These are phyloP conservation scores for Orbilia brochopaga DNA, from an alignment of 2,329 filamentous ascomycete genomes.

Conservation along the genomic window DNA sequence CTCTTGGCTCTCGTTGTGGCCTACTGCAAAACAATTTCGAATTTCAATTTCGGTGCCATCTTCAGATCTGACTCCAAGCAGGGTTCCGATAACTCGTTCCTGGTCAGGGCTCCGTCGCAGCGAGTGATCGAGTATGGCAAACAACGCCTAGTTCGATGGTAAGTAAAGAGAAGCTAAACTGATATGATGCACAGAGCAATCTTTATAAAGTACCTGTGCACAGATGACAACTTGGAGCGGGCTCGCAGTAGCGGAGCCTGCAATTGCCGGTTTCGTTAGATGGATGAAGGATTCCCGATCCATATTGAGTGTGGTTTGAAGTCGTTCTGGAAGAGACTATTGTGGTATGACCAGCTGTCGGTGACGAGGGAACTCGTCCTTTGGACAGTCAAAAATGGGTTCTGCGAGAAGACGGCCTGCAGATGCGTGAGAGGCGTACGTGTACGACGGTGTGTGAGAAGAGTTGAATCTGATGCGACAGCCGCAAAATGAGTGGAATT, in stretches of 20 bases:
- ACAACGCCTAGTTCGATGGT: slow-evolving; percentile 63
- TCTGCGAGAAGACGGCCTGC: no score
- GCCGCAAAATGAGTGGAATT: no score
- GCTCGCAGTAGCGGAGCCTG: slow-evolving; percentile 60
- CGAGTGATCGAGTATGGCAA: slow-evolving; percentile 90
- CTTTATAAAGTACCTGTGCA: slow-evolving; percentile 77
- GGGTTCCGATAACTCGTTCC: slow-evolving; percentile 93
- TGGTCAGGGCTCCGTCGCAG: slow-evolving; percentile 89
- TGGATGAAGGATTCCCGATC: slow-evolving; percentile 49
- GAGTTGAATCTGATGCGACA: no score
- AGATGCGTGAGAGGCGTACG: no score
- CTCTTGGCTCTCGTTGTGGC: slow-evolving; percentile 96
- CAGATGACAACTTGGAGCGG: slow-evolving; percentile 94
- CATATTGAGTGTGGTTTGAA: slow-evolving; percentile 19
- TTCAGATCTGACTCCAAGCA: slow-evolving; percentile 90
- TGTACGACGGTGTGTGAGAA: no score
- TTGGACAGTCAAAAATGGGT: no score
- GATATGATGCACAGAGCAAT: slow-evolving; percentile 14
- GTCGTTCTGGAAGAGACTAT: not conserved
- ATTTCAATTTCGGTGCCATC: slow-evolving; percentile 97
- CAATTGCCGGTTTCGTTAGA: slow-evolving; percentile 32
- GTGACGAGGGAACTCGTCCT: no score
- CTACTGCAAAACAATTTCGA: slow-evolving; percentile 94
- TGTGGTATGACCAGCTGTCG: not conserved
- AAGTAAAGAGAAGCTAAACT: not conserved